Conservation (phyloP, 2,329 filamentous ascomycete species). For the Cryphonectria radicalis region DNA sequence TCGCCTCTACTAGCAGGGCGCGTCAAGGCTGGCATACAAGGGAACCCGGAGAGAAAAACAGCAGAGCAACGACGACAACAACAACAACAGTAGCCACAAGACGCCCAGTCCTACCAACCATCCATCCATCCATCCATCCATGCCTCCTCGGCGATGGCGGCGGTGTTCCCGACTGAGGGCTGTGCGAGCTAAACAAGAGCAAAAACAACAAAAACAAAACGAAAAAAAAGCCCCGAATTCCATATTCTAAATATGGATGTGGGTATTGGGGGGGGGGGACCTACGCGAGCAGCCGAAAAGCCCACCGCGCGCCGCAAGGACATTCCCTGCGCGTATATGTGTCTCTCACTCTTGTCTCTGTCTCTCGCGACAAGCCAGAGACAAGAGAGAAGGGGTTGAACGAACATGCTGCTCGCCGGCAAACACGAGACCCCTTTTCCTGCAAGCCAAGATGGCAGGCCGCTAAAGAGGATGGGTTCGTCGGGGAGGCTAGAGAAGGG, state of each 20-base stretch:
- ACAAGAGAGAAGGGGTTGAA: neutral
- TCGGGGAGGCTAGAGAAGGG: slow-evolving; percentile 1
- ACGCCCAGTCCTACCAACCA: too few species aligned
- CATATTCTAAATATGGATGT: neutral
- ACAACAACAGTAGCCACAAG: too few species aligned
- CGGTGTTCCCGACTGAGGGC: neutral
- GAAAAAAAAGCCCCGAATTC: neutral
- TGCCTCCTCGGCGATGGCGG: neutral
- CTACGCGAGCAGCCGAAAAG: neutral
- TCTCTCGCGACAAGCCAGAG: too few species aligned
- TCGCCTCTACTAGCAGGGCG: neutral
- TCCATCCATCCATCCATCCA: too few species aligned
- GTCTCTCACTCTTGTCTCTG: neutral
- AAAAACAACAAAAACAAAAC: too few species aligned
- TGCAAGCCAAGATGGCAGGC: neutral
- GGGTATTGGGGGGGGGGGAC: neutral
- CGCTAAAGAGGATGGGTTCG: neutral
- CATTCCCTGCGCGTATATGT: neutral
- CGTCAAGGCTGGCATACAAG: too few species aligned
- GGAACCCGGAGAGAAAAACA: neutral
- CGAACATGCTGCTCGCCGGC: neutral
- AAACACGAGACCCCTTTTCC: neutral
- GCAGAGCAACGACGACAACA: neutral
- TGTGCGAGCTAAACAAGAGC: neutral
- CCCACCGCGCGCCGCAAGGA: neutral